Percentiles rank a stretch among this genome's conserved stretches.
These are phyloP conservation scores for Zymoseptoria ardabiliae DNA, from an alignment of 2,329 filamentous ascomycete species.

Conservation along the genomic window DNA sequence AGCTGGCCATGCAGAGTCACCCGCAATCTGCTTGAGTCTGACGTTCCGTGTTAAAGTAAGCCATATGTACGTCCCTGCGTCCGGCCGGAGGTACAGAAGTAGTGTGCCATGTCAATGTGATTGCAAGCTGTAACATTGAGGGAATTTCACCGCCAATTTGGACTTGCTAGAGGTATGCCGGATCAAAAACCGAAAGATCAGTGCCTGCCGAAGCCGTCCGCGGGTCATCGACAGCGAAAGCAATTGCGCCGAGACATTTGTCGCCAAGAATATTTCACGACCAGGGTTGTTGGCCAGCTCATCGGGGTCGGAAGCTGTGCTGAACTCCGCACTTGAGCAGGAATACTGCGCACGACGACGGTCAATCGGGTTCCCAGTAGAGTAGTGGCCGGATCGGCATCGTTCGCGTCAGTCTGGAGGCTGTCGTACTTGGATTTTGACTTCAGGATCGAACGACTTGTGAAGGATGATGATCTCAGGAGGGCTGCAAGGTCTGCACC, in stretches of 20 bases:
- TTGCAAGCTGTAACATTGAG: neutral
- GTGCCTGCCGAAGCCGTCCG: neutral
- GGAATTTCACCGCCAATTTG: neutral
- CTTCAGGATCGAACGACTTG: neutral
- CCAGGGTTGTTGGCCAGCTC: neutral
- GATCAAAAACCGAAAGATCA: neutral
- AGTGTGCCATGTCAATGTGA: neutral
- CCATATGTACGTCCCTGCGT: too few species aligned
- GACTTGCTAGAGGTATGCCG: too few species aligned
- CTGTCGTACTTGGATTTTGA: neutral
- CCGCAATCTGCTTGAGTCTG: neutral
- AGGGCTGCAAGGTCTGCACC: neutral
- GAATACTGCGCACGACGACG: neutral
- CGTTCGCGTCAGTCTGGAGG: too few species aligned
- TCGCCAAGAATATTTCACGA: neutral
- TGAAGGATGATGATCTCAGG: neutral
- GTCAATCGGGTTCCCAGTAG: neutral
- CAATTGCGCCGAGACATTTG: neutral
- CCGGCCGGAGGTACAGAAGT: too few species aligned
- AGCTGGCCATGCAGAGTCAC: neutral
- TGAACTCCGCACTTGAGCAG: neutral
- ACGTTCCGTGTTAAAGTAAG: too few species aligned
- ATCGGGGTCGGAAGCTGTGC: neutral
- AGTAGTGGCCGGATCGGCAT: neutral
- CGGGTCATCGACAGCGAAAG: neutral